A percentile compares a stretch with the other conserved stretches of the same genome.
Evolutionary conservation across 176 grass and related monocot genomes (phyloP).

Genomic region (Eragrostis nindensis): DNA sequence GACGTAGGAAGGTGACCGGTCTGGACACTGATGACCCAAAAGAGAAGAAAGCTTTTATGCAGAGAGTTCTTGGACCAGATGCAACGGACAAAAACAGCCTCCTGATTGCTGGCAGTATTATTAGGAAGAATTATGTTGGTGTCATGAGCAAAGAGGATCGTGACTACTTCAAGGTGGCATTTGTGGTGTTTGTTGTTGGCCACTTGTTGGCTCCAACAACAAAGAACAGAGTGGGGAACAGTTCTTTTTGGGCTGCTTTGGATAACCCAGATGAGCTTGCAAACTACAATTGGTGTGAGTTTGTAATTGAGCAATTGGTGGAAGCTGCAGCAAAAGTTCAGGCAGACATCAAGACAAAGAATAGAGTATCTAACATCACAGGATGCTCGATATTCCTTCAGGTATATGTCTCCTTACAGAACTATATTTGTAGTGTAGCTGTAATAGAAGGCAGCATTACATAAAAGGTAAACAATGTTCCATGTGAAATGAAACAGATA

Average conservation of each 20-base stretch:
- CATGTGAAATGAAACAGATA: too few relatives aligned
- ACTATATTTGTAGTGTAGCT: too few relatives aligned
- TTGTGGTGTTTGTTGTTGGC: neutral
- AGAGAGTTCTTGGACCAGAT: fast-evolving
- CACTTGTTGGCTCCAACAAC: neutral
- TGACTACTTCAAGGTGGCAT: neutral
- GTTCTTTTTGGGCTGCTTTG: neutral
- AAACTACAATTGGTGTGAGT: too few relatives aligned
- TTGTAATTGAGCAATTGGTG: too few relatives aligned
- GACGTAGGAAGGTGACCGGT: neutral
- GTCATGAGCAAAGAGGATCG: neutral
- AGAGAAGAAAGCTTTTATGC: neutral
- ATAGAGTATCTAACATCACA: too few relatives aligned
- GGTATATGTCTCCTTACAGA: too few relatives aligned
- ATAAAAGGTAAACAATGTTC: too few relatives aligned
- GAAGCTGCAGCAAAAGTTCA: too few relatives aligned
- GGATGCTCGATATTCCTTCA: too few relatives aligned
- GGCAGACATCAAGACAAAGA: too few relatives aligned
- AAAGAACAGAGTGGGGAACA: neutral
- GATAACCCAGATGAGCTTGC: too few relatives aligned
- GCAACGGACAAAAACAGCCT: neutral
- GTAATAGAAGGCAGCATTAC: too few relatives aligned
- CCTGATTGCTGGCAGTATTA: neutral
- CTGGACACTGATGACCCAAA: neutral
- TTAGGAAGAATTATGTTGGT: neutral